Conservation (phyloP, 2,329 filamentous ascomycete genomes). For the Neurospora sp. region DNA sequence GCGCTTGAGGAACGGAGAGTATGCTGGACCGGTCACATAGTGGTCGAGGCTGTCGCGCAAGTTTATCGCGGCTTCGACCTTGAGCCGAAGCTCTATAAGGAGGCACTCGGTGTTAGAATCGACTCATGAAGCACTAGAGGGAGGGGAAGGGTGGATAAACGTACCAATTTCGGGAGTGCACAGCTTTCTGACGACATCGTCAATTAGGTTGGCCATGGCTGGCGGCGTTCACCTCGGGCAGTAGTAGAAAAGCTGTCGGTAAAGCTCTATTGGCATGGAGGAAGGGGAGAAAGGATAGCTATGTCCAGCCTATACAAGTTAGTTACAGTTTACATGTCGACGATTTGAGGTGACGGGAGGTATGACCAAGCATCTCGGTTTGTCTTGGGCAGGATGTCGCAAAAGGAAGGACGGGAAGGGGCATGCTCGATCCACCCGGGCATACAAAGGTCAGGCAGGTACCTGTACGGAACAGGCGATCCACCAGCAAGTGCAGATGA, state of each 20-base stretch:
- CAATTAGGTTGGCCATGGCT: constrained; percentile 52
- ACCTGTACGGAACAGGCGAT: not conserved
- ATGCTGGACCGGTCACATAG: constrained; percentile 69
- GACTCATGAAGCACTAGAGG: not conserved
- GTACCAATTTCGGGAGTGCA: constrained; percentile 46
- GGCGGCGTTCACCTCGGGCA: constrained; percentile 34
- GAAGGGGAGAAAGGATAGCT: not conserved
- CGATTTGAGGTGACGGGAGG: not conserved
- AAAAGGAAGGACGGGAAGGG: not conserved
- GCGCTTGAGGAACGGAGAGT: constrained; percentile 72
- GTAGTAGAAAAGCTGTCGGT: constrained; percentile 10
- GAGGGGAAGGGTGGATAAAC: constrained; percentile 12
- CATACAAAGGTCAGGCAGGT: not conserved
- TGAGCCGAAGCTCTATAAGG: constrained; percentile 62
- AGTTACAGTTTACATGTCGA: not conserved
- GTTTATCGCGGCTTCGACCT: constrained; percentile 72
- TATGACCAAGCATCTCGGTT: not conserved
- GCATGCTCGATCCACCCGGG: not conserved
- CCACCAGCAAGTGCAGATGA: not conserved
- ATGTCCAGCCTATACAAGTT: not conserved
- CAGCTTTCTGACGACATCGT: constrained; percentile 53
- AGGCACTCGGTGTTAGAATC: not conserved
- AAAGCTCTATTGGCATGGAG: not conserved
- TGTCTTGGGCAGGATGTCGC: not conserved
- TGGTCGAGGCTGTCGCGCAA: constrained; percentile 87